Conservation (phyloP, 257 asterid genomes). For the Eucommia ulmoides region DNA sequence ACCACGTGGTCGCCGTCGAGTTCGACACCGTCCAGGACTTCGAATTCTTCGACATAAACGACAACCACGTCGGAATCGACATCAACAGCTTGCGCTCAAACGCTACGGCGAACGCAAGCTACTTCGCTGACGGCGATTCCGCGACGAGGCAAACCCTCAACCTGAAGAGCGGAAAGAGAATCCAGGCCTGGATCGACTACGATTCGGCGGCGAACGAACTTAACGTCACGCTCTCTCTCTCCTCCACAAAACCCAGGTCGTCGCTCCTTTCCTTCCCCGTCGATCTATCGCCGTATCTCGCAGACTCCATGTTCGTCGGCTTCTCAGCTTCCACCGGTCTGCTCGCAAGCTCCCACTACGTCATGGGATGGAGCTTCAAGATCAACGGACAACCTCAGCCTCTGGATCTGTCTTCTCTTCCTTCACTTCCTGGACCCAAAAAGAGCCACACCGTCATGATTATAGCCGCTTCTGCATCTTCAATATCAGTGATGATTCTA, state of each 20-base stretch:
- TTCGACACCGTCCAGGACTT: constrained; percentile 65
- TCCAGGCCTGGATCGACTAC: constrained; percentile 59
- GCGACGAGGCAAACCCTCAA: constrained; percentile 21
- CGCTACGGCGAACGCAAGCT: constrained; percentile 33
- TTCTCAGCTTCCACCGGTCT: constrained; percentile 69
- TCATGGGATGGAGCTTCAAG: constrained; percentile 78
- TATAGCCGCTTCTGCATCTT: constrained; percentile 11
- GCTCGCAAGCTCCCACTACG: constrained; percentile 49
- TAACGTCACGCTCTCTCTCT: constrained; percentile 39
- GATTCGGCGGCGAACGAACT: constrained; percentile 22
- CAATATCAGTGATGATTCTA: constrained; percentile 1
- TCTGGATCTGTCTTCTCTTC: constrained; percentile 33
- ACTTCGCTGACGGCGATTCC: constrained; percentile 22
- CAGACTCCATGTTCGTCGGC: constrained; percentile 48
- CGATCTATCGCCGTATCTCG: constrained; percentile 36
- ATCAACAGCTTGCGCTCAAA: constrained; percentile 39
- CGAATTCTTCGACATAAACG: constrained; percentile 46
- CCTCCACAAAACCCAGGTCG: constrained; percentile 23
- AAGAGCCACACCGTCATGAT: constrained; percentile 19
- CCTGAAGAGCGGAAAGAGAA: constrained; percentile 34
- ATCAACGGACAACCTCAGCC: constrained; percentile 30
- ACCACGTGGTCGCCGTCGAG: constrained; percentile 58
- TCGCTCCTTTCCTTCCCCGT: constrained; percentile 32
- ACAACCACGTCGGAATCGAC: constrained; percentile 49
- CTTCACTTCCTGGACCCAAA: constrained; percentile 20